A percentile compares a stretch with the other conserved stretches of the same genome.
Evolutionary conservation across 371 early-diverging fungal species (phyloP).

Genomic region (Lichtheimia corymbifera): DNA sequence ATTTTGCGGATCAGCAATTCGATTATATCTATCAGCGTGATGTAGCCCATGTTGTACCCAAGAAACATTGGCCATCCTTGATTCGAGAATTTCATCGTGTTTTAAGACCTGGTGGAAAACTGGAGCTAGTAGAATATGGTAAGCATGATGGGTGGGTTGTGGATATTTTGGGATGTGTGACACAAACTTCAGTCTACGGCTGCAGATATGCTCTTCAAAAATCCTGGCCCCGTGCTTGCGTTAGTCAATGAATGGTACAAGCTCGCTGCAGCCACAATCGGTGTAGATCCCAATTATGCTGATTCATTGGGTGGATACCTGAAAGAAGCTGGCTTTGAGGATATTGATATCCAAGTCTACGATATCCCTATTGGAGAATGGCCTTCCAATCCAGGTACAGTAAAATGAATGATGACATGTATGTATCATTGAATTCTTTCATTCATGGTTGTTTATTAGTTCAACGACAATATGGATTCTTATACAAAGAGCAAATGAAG

Average conservation of each 20-base stretch:
- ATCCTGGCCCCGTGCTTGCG: constrained; percentile 40
- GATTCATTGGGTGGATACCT: constrained; percentile 18
- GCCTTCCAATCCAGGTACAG: constrained; percentile 40
- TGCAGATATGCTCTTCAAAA: constrained; percentile 26
- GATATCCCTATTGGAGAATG: constrained; percentile 55
- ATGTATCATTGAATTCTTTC: too few relatives aligned
- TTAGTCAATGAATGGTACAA: constrained; percentile 48
- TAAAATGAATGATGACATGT: neutral
- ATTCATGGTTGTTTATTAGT: constrained; percentile 15
- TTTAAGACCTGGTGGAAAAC: constrained; percentile 46
- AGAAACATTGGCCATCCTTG: constrained; percentile 37
- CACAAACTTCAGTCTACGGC: neutral
- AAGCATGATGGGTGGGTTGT: constrained; percentile 9
- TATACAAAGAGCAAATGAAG: constrained; percentile 48
- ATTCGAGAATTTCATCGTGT: constrained; percentile 42
- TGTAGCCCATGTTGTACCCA: constrained; percentile 41
- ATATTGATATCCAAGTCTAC: constrained; percentile 19
- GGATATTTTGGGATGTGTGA: neutral
- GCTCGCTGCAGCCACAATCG: constrained; percentile 26
- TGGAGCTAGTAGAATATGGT: constrained; percentile 49
- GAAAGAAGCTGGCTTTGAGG: constrained; percentile 31
- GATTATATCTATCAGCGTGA: constrained; percentile 66
- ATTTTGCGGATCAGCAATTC: constrained; percentile 51
- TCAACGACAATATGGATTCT: constrained; percentile 39
- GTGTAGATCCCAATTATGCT: constrained; percentile 30